These are phyloP conservation scores for Hypoxylon sp. DNA, from an alignment of 2,329 filamentous ascomycete genomes.

Conservation along the genomic window DNA sequence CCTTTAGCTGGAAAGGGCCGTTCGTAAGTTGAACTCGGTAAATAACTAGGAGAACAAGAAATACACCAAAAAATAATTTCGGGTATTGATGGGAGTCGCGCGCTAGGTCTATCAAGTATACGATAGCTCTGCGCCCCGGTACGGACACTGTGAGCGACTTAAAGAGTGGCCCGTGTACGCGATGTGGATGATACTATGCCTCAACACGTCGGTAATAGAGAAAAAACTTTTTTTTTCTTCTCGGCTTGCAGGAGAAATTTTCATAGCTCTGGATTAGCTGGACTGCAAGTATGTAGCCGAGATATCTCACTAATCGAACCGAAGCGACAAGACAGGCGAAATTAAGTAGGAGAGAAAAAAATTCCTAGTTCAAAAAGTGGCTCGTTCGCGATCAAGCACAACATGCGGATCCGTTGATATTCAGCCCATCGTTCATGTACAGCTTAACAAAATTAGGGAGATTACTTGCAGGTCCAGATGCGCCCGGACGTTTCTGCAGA, in stretches of 20 bases:
- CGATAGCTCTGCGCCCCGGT: slow-evolving; percentile 7
- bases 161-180: slow-evolving; percentile 8
- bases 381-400: slow-evolving; percentile 37
- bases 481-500: slow-evolving; percentile 40
- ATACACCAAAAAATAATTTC: not conserved
- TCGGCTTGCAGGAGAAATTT: slow-evolving; percentile 34
- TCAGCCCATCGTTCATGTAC: slow-evolving; percentile 45
- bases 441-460: slow-evolving; percentile 37
- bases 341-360: slow-evolving; percentile 35
- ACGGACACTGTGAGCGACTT: slow-evolving; percentile 32
- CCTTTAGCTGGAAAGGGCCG: slow-evolving; percentile 24
- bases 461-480: slow-evolving; percentile 48
- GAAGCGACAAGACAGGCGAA: slow-evolving; percentile 29
- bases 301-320: slow-evolving; percentile 22
- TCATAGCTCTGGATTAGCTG: slow-evolving; percentile 28
- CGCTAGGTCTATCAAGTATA: slow-evolving; percentile 5
- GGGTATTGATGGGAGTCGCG: not conserved
- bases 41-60: slow-evolving; percentile 15
- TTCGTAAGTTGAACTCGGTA: slow-evolving; percentile 25
- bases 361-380: slow-evolving; percentile 38
- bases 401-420: slow-evolving; percentile 39
- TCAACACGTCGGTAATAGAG: slow-evolving; percentile 24
- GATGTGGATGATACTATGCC: slow-evolving; percentile 17
- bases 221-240: slow-evolving; percentile 30
- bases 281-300: slow-evolving; percentile 30